phyloP scores from a whole-genome alignment of 352 stramenopile genomes.

The Phytopythium mirpurense region DNA sequence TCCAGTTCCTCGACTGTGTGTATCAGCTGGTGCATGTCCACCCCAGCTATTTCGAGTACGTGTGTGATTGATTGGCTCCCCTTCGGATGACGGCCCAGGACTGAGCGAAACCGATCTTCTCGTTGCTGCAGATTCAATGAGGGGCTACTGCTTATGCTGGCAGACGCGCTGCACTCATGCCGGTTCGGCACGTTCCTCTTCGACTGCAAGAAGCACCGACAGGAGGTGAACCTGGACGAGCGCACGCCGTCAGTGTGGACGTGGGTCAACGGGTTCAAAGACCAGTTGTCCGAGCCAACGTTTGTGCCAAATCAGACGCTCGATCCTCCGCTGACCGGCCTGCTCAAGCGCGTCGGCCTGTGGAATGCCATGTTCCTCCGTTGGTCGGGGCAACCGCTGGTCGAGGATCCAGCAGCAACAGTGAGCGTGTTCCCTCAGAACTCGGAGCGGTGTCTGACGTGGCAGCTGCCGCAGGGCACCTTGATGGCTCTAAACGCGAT shows the following conservation, averaged over 20 bases:
- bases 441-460: constrained; percentile 43
- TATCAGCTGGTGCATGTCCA: constrained; percentile 89
- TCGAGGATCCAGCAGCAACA: constrained; percentile 32
- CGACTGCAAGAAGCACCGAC: constrained; percentile 89
- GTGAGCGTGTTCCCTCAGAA: constrained; percentile 62
- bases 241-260: constrained; percentile 77
- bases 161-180: constrained; percentile 95
- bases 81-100: too few species aligned
- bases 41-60: constrained; percentile 94
- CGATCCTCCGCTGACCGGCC: constrained; percentile 46
- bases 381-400: constrained; percentile 60
- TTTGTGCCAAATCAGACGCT: constrained; percentile 47
- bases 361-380: constrained; percentile 74
- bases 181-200: constrained; percentile 98
- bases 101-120: too few species aligned
- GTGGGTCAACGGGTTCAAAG: constrained; percentile 73
- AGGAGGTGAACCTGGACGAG: constrained; percentile 47
- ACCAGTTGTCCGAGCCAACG: constrained; percentile 48
- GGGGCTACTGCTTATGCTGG: constrained; percentile 88
- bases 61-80: background rate
- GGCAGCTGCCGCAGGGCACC: constrained; percentile 53
- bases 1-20: constrained; percentile 83
- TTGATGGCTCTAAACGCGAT: constrained; percentile 45
- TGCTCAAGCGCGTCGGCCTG: constrained; percentile 57
- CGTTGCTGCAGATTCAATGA: constrained; percentile 93